phyloP scores from a whole-genome alignment of 2,329 filamentous ascomycete genomes.

The Microascus cirrosus region DNA sequence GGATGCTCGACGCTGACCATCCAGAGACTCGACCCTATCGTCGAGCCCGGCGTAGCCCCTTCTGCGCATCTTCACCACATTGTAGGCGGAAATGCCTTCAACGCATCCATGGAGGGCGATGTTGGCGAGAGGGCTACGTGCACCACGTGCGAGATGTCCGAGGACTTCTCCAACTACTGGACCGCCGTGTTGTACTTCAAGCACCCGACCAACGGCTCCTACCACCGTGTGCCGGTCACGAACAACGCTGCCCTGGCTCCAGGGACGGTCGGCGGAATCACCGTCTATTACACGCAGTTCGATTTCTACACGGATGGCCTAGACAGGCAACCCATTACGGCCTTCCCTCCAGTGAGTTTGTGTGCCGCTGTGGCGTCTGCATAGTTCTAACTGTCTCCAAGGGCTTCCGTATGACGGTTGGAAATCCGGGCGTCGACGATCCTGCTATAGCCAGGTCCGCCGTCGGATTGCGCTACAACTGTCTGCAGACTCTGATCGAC shows the following conservation, averaged over 20 bases:
- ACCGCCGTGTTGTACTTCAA: conserved; percentile 8
- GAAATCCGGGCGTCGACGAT: conserved; percentile 22
- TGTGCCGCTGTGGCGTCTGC: not conserved
- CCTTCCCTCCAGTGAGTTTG: conserved; percentile 33
- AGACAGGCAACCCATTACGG: conserved; percentile 21
- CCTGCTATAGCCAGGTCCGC: conserved; percentile 20
- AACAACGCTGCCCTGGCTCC: conserved; percentile 2
- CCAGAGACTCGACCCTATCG: conserved; percentile 24
- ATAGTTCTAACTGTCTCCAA: conserved; percentile 10
- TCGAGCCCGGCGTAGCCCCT: conserved; percentile 33
- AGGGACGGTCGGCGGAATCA: conserved; percentile 25
- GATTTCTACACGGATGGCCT: conserved; percentile 11
- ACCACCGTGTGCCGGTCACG: conserved; percentile 8
- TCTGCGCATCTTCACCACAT: conserved; percentile 49
- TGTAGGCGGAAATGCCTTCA: conserved; percentile 39
- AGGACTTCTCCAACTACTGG: conserved; percentile 10
- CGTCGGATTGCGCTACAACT: conserved; percentile 25
- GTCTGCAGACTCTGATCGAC: conserved; percentile 26
- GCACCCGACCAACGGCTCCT: conserved; percentile 6
- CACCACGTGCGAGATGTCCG: conserved; percentile 8
- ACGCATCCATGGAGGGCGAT: conserved; percentile 25
- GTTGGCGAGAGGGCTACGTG: conserved; percentile 7
- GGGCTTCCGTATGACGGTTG: conserved; percentile 37
- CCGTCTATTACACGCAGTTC: conserved; percentile 32
- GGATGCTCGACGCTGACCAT: conserved; percentile 40